Evolutionary conservation across 352 stramenopile genomes (phyloP), one percentile per base, ranked within the genome.

Genomic region (Globisporangium irregulare): DNA sequence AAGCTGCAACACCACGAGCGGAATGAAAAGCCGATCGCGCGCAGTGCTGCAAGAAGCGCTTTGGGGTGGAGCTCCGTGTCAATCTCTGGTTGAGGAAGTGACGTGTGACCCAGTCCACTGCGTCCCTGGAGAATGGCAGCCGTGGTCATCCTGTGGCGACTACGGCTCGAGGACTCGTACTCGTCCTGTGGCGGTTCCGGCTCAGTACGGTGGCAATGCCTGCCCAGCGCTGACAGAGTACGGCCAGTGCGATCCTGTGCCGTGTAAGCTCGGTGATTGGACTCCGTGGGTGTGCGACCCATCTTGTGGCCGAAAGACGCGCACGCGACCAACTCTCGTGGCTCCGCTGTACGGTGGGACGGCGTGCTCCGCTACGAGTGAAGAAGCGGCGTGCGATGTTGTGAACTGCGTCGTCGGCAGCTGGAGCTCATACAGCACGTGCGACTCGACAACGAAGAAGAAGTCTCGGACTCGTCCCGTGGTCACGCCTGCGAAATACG

Each of bases 381-480:
- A 80, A 27, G 72, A 71, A 10, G 70, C 68, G 4, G 56, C 62
- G 1, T 92, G 84, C 36, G 78, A 88, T 15, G 73, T 79, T 0
- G 74, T 87, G 18, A 82, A 86, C 64, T 92, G 84, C 55, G 72
- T 77, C 9, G 64, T 87, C 1, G 73, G 79, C 0, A 14, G 56
- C 7, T 89, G 69, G 63, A 56, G 68, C 1, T 50, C 69, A 0
- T 84, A 76, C 70, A 68, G 68, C n/a, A 38, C 59, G 0, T 87
- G 78, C 62, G 74, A 84, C 56, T 20, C 71, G 0, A 62, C 24
- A 2, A 77, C 70, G 8, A 64, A 78, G 38, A 72, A 66, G 4
- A 72, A 73, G 53, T 76, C 64, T 3, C 75, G 69, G 9, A 78
- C 69, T 15, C 78, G 81, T 8, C 65, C 64, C 18, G 71, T 87